A percentile compares a stretch with the other conserved stretches of the same genome.
Evolutionary conservation across 2,329 filamentous ascomycete genomes (phyloP).

Genomic region (Arthroderma sp.): DNA sequence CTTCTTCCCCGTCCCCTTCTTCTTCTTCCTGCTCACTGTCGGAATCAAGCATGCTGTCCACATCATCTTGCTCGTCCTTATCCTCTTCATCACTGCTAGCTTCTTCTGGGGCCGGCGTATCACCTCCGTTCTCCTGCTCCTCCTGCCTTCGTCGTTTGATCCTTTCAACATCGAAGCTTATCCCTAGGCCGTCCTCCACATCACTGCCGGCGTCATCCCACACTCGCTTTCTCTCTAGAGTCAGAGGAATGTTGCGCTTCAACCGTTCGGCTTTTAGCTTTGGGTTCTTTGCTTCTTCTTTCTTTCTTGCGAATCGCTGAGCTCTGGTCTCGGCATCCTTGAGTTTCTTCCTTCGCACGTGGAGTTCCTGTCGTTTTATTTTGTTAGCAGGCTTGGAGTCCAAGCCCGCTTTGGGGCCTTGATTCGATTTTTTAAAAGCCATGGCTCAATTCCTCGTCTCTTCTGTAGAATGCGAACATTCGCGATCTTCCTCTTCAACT

Average conservation of each 20-base stretch:
- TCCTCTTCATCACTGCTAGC: slow-evolving; percentile 33
- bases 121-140: slow-evolving; percentile 23
- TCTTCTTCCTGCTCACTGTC: slow-evolving; percentile 40
- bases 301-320: slow-evolving; percentile 62
- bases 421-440: slow-evolving; percentile 36
- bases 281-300: slow-evolving; percentile 75
- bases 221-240: slow-evolving; percentile 74
- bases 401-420: slow-evolving; percentile 32
- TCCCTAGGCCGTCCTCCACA: slow-evolving; percentile 32
- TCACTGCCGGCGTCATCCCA: slow-evolving; percentile 65
- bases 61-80: slow-evolving; percentile 43
- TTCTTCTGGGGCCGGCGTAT: slow-evolving; percentile 28
- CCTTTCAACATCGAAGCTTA: slow-evolving; percentile 36
- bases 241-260: slow-evolving; percentile 64
- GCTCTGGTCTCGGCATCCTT: slow-evolving; percentile 63
- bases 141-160: slow-evolving; percentile 36
- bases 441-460: slow-evolving; percentile 21
- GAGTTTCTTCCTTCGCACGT: slow-evolving; percentile 66
- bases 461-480: background rate
- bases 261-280: slow-evolving; percentile 59
- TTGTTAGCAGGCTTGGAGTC: slow-evolving; percentile 60
- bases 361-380: slow-evolving; percentile 60
- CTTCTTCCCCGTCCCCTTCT: slow-evolving; percentile 36
- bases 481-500: background rate
- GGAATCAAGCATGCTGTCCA: slow-evolving; percentile 61